These are phyloP conservation scores for Carex scoparia DNA, from an alignment of 176 grass and related monocot species.

Conservation along the genomic window DNA sequence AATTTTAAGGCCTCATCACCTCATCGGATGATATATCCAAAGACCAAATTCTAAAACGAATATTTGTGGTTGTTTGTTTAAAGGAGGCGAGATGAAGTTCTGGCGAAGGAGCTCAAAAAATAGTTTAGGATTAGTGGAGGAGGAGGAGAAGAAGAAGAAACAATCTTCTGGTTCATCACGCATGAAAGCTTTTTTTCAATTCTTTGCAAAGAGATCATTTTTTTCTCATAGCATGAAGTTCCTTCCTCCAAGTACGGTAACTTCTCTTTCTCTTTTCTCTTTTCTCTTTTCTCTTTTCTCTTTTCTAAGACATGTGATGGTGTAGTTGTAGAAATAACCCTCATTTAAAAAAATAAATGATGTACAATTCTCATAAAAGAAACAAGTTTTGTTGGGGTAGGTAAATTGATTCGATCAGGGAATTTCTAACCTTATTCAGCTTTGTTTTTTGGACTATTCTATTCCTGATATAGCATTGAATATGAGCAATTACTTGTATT, in stretches of 20 bases:
- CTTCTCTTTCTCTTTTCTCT: slow-evolving; percentile 17
- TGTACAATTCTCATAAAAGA: neutral
- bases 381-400: neutral
- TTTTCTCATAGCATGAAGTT: slow-evolving; percentile 17
- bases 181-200: slow-evolving; percentile 20
- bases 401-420: neutral
- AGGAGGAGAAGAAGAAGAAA: slow-evolving; percentile 18
- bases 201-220: slow-evolving; percentile 14
- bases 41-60: slow-evolving; percentile 9
- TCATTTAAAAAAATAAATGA: neutral
- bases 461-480: neutral
- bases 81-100: slow-evolving; percentile 16
- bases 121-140: neutral
- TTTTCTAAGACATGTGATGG: neutral
- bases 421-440: neutral
- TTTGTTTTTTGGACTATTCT: neutral
- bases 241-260: slow-evolving; percentile 27
- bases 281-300: slow-evolving; percentile 9
- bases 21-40: neutral
- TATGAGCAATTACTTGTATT: neutral
- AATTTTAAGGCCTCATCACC: slow-evolving; percentile 3
- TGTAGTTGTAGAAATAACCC: neutral
- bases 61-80: neutral
- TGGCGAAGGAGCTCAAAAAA: neutral
- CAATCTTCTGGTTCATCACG: slow-evolving; percentile 5